Conservation (phyloP, 2,329 filamentous ascomycete genomes). For the Rutstroemia sp. region DNA sequence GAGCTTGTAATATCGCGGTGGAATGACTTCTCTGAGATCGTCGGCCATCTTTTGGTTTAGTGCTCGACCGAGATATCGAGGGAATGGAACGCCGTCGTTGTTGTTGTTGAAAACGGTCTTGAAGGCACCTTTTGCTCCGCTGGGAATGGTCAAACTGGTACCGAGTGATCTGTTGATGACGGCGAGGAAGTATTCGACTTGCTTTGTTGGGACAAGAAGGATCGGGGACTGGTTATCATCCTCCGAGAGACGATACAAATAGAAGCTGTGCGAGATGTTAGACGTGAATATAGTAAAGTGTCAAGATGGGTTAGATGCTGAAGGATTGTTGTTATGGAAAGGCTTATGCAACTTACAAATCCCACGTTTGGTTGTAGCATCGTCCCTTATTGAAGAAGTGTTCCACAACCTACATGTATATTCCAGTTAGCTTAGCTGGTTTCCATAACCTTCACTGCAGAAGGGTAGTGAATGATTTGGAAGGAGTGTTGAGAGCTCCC, state of each 20-base stretch:
- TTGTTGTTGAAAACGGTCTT: conserved; percentile 56
- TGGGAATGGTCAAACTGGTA: conserved; percentile 50
- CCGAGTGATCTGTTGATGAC: conserved; percentile 55
- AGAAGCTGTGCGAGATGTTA: conserved; percentile 47
- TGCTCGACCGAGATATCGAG: conserved; percentile 59
- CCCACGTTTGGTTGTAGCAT: conserved; percentile 58
- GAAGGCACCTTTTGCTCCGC: conserved; percentile 45
- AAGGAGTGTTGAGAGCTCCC: background rate
- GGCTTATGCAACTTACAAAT: conserved; percentile 53
- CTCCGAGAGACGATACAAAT: conserved; percentile 47
- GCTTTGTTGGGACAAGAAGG: conserved; percentile 58
- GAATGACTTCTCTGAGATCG: conserved; percentile 26
- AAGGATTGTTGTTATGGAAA: background rate
- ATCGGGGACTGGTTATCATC: conserved; percentile 43
- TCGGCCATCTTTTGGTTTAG: conserved; percentile 33
- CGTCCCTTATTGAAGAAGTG: conserved; percentile 46
- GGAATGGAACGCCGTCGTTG: conserved; percentile 50
- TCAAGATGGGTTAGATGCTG: background rate
- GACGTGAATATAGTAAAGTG: background rate
- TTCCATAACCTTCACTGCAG: background rate
- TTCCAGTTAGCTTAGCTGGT: conserved; percentile 10
- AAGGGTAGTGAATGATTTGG: conserved; percentile 1
- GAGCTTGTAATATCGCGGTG: conserved; percentile 22
- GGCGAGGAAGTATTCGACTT: conserved; percentile 57
- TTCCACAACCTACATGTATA: background rate